Evolutionary conservation across 768 basidiomycete species (phyloP), one percentile per base, ranked within the genome.

Genomic region (Suillus decipiens): DNA sequence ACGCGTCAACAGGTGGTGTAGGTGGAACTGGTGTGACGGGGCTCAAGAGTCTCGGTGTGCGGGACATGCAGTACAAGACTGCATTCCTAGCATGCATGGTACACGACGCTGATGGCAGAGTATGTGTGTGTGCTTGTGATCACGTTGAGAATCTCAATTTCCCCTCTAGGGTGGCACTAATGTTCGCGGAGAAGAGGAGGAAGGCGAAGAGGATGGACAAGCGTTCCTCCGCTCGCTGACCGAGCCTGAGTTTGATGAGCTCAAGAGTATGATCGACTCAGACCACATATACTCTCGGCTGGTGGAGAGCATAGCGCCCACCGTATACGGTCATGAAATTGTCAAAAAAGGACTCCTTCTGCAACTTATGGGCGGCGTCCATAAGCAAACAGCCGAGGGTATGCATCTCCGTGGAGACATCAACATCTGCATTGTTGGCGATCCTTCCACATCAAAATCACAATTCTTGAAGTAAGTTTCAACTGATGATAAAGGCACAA

Each of bases 41-140:
- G 3, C 72, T 99, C 70, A 99, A 99, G 77, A 92, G 87, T 66
- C 76, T 99, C 17, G 97, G 97, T 72, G 97, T 99, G 12, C 81
- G 96, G 64, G 97, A 99, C 76, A 71, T 99, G 68, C 94, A 95
- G 71, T 99, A 99, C 76, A 99, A 99, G 82, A 99, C 96, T 6
- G 97, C 97, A 14, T 99, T 99, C 77, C 77, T 99, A 69, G 95
- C 96, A 17, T 98, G 96, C 70, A 98, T 98, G 96, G 96, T 95
- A 4, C 90, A 94, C 61, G 91, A 93, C 67, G 87, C 91, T 1
- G 95, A 98, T 70, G 89, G 89, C 37, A 82, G 93, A 71, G 96
- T 97, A 73, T 75, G 94, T 76, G 19, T 19, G 54, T 22, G 17
- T 22, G 50, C 36, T 48, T 15, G 36, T 54, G 19, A 53, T 24